Conservation (phyloP, 768 basidiomycete species). For the Cyclocybe cylindracea region DNA sequence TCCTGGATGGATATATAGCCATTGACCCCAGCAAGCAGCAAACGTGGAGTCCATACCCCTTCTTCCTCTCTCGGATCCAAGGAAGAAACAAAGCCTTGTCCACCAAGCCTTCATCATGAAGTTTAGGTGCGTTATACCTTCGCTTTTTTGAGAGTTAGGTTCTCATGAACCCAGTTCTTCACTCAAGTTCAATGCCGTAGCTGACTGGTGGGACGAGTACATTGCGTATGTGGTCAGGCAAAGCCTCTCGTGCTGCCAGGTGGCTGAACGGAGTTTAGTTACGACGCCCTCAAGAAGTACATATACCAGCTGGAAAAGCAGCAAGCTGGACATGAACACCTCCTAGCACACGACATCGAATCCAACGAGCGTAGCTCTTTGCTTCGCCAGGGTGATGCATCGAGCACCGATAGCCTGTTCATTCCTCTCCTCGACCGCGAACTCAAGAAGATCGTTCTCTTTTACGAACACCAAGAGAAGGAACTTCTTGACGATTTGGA, state of each 20-base stretch:
- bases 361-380: slow-evolving; percentile 62
- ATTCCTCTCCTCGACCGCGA: slow-evolving; percentile 78
- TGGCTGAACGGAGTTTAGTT: slow-evolving; percentile 44
- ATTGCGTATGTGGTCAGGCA: slow-evolving; percentile 60
- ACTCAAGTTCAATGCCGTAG: slow-evolving; percentile 87
- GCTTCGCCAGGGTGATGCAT: slow-evolving; percentile 37
- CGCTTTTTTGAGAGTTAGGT: not conserved
- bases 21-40: slow-evolving; percentile 5
- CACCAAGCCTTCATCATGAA: slow-evolving; percentile 47
- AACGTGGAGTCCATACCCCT: slow-evolving; percentile 43
- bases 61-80: slow-evolving; percentile 25
- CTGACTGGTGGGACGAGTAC: slow-evolving; percentile 94
- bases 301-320: slow-evolving; percentile 87
- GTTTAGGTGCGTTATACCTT: slow-evolving; percentile 48
- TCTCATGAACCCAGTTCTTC: slow-evolving; percentile 56
- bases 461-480: slow-evolving; percentile 78
- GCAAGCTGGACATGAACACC: slow-evolving; percentile 47
- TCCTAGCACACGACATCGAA: slow-evolving; percentile 54
- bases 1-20: slow-evolving; percentile 9
- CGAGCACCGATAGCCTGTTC: slow-evolving; percentile 62
- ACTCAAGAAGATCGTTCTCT: slow-evolving; percentile 73
- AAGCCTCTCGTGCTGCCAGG: not conserved
- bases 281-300: slow-evolving; percentile 80
- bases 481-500: slow-evolving; percentile 66
- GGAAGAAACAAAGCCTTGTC: slow-evolving; percentile 18